Evolutionary conservation across 768 basidiomycete genomes (phyloP).

Genomic region (Phlebiopsis gigantea): DNA sequence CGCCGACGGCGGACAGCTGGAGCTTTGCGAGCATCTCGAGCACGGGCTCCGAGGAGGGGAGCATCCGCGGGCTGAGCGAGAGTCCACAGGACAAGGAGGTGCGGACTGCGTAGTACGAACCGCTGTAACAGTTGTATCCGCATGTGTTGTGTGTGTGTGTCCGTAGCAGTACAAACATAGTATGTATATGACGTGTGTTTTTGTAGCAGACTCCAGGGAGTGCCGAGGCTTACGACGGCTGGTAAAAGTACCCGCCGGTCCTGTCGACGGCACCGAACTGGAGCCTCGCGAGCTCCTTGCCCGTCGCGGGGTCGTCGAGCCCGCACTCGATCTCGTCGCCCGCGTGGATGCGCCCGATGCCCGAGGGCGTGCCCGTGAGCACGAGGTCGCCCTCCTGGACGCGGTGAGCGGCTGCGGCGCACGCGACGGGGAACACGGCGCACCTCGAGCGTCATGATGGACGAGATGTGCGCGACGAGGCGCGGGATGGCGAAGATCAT

Average conservation of each 20-base stretch:
- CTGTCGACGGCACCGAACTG: conserved; percentile 63
- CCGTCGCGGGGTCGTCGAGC: conserved; percentile 44
- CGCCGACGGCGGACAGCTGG: conserved; percentile 26
- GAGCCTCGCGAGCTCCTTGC: conserved; percentile 55
- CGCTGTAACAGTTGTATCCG: not conserved
- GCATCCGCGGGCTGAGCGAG: conserved; percentile 12
- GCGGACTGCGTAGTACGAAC: conserved; percentile 21
- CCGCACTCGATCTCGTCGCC: conserved; percentile 79
- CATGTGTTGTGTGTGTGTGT: not conserved
- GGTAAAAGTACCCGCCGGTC: conserved; percentile 63
- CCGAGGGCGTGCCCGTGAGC: conserved; percentile 87
- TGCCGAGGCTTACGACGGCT: conserved; percentile 5
- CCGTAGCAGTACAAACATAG: not conserved
- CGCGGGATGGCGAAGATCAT: conserved; percentile 93
- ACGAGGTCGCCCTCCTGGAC: conserved; percentile 85
- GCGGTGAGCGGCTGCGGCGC: not conserved
- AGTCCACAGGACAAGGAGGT: conserved; percentile 17
- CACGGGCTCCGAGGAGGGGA: conserved; percentile 20
- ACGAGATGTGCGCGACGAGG: conserved; percentile 86
- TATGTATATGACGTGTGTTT: not conserved
- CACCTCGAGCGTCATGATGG: conserved; percentile 96
- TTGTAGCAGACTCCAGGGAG: not conserved
- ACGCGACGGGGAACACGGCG: not conserved
- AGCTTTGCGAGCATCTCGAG: conserved; percentile 27
- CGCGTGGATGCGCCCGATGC: conserved; percentile 72